A percentile compares a stretch with the other conserved stretches of the same genome.
Evolutionary conservation across 768 basidiomycete genomes (phyloP).

Genomic region (Trametes cinnabarina): DNA sequence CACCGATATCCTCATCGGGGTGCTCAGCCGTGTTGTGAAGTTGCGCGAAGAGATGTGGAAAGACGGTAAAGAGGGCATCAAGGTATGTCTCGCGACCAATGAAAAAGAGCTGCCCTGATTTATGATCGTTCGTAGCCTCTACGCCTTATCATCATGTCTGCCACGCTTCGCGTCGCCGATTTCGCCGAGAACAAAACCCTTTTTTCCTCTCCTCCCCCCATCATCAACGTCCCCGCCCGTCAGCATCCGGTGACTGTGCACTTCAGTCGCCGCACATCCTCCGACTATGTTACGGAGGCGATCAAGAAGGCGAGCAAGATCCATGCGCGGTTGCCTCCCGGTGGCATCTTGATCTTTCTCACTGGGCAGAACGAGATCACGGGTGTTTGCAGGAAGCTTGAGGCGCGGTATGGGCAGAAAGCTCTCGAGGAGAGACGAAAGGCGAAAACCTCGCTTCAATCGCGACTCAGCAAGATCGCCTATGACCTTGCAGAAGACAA

Average conservation of each 20-base stretch:
- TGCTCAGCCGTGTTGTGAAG: constrained; percentile 89
- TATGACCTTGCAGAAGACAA: constrained; percentile 7
- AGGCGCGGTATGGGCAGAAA: constrained; percentile 70
- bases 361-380: constrained; percentile 96
- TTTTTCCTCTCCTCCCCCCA: constrained; percentile 83
- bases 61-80: constrained; percentile 65
- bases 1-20: constrained; percentile 95
- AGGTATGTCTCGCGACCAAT: constrained; percentile 43
- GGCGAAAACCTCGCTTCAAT: constrained; percentile 23
- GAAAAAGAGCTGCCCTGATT: neutral
- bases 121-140: constrained; percentile 54
- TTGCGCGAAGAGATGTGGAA: constrained; percentile 89
- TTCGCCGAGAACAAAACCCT: constrained; percentile 84
- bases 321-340: constrained; percentile 86
- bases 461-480: constrained; percentile 10
- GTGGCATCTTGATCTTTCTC: constrained; percentile 90
- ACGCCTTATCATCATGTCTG: constrained; percentile 97
- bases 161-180: constrained; percentile 90
- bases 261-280: constrained; percentile 80
- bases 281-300: constrained; percentile 89
- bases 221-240: constrained; percentile 84
- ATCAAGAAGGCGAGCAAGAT: constrained; percentile 90
- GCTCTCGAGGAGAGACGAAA: constrained; percentile 54
- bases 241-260: constrained; percentile 96
- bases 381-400: constrained; percentile 78